These are phyloP conservation scores for Boechera divaricarpa DNA, from an alignment of 345 rosid genomes.

Conservation along the genomic window DNA sequence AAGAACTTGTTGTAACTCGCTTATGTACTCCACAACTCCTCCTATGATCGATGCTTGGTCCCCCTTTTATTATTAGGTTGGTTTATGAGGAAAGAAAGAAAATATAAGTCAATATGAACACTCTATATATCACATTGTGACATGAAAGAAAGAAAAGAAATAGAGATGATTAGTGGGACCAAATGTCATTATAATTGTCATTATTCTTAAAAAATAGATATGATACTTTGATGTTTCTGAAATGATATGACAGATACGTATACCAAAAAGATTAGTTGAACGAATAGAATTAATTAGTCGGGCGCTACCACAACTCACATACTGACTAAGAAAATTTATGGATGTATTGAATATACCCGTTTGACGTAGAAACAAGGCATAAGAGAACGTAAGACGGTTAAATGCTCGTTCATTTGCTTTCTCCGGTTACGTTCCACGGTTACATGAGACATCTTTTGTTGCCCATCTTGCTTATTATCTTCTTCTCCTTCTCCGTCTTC, in stretches of 20 bases:
- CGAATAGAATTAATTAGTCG: conserved; percentile 4
- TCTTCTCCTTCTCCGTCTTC: conserved; percentile 43
- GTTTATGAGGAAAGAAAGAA: conserved; percentile 9
- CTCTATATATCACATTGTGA: conserved; percentile 16
- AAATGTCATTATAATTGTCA: conserved; percentile 39
- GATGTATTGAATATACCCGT: conserved; percentile 55
- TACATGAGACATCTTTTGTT: conserved; percentile 76
- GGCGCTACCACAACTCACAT: background rate
- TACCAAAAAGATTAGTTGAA: conserved; percentile 22
- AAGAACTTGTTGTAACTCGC: conserved; percentile 89
- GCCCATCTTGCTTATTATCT: conserved; percentile 58
- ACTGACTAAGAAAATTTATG: background rate
- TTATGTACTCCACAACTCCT: conserved; percentile 96
- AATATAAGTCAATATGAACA: conserved; percentile 30
- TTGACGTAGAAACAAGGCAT: conserved; percentile 99
- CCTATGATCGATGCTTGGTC: conserved; percentile 99
- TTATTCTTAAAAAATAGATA: conserved; percentile 21
- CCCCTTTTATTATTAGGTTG: conserved; percentile 54
- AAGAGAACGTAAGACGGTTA: conserved; percentile 80
- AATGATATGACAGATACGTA: conserved; percentile 30
- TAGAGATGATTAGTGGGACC: conserved; percentile 42
- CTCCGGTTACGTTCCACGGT: conserved; percentile 97
- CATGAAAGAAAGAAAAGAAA: conserved; percentile 22
- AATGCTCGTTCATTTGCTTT: conserved; percentile 96
- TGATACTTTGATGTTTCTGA: conserved; percentile 34